Evolutionary conservation across 306 rosid genomes (phyloP).

Genomic region (Cercis canadensis): DNA sequence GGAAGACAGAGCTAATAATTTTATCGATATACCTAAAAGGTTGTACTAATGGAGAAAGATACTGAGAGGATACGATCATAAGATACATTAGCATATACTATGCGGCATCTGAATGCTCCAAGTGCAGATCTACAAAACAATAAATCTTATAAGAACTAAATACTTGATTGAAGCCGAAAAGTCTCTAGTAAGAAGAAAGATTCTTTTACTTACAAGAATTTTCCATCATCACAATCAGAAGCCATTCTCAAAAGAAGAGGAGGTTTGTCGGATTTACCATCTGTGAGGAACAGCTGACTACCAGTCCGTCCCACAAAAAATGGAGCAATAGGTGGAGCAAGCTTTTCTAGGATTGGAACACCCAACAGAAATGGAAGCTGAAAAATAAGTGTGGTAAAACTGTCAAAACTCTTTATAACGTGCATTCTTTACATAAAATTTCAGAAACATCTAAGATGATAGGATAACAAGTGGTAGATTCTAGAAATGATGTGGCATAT

Average conservation of each 20-base stretch:
- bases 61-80: constrained; percentile 87
- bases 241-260: constrained; percentile 97
- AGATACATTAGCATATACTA: constrained; percentile 87
- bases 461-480: background rate
- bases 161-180: constrained; percentile 11
- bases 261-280: constrained; percentile 83
- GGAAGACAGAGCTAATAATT: constrained; percentile 28
- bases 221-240: constrained; percentile 81
- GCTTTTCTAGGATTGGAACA: constrained; percentile 81
- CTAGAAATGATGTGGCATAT: background rate
- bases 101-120: constrained; percentile 75
- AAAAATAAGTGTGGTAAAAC: constrained; percentile 33
- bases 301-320: constrained; percentile 86
- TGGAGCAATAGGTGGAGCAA: constrained; percentile 87
- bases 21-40: constrained; percentile 23
- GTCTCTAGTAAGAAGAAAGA: constrained; percentile 3
- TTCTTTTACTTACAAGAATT: constrained; percentile 70
- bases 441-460: constrained; percentile 30
- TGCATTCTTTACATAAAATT: constrained; percentile 29
- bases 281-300: constrained; percentile 91
- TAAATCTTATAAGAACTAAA: constrained; percentile 37
- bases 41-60: constrained; percentile 19
- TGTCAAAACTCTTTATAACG: constrained; percentile 23
- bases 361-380: constrained; percentile 95
- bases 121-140: constrained; percentile 81